Evolutionary conservation across 176 grass and related monocot genomes (phyloP).

Genomic region (Zea mays): DNA sequence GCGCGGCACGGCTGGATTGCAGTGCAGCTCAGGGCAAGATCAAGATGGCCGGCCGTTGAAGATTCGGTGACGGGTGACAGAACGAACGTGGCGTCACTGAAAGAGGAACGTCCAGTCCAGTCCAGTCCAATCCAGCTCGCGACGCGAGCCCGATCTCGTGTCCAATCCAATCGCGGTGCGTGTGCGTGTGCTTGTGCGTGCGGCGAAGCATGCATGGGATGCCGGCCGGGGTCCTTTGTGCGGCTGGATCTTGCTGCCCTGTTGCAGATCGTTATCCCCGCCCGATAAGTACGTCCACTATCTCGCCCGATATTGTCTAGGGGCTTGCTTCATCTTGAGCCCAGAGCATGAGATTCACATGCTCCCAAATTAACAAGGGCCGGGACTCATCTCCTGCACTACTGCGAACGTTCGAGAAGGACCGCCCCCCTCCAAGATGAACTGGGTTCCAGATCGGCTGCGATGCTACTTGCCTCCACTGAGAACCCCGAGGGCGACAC

Average conservation of each 20-base stretch:
- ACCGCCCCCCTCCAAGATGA: background rate
- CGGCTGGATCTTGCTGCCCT: conserved; percentile 11
- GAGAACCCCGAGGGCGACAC: background rate
- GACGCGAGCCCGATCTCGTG: no score
- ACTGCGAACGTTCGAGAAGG: background rate
- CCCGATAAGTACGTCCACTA: conserved; percentile 46
- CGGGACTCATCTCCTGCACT: background rate
- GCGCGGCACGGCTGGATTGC: background rate
- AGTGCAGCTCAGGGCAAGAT: background rate
- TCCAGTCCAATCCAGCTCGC: no score
- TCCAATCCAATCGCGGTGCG: background rate
- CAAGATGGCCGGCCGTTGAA: background rate
- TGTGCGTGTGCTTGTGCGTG: no score
- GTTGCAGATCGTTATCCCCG: conserved; percentile 42
- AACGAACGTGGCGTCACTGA: conserved; percentile 12
- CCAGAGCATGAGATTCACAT: background rate
- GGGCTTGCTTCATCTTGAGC: background rate
- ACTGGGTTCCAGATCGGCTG: background rate
- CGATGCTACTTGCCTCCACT: conserved; percentile 3
- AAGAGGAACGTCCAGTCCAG: background rate
- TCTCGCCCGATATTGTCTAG: background rate
- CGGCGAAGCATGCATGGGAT: conserved; percentile 2
- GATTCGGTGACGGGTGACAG: conserved; percentile 21
- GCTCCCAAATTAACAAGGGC: background rate
- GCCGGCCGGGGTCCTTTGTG: background rate